These are phyloP conservation scores for Anthoceros angustus DNA, from an alignment of 225 moss, liverwort and hornwort genomes.

Conservation along the genomic window DNA sequence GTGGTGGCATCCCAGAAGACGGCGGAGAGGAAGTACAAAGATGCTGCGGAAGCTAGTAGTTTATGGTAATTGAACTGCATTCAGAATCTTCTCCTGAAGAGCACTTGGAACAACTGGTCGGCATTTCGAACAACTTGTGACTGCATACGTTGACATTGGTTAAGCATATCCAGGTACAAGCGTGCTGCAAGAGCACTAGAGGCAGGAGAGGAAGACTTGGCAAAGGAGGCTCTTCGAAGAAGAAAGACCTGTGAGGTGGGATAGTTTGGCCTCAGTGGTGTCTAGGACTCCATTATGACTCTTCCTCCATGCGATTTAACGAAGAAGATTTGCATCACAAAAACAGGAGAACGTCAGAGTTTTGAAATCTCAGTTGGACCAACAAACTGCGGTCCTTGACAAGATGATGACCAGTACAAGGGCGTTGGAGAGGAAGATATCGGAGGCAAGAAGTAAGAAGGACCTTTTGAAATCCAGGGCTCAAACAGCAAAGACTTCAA, in stretches of 20 bases:
- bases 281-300: neutral
- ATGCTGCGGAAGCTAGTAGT: slow-evolving; percentile 21
- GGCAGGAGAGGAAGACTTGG: slow-evolving; percentile 33
- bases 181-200: slow-evolving; percentile 32
- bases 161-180: slow-evolving; percentile 29
- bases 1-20: slow-evolving; percentile 36
- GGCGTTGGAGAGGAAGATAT: slow-evolving; percentile 35
- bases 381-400: slow-evolving; percentile 36
- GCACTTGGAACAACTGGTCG: neutral
- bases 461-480: slow-evolving; percentile 43
- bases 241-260: slow-evolving; percentile 29
- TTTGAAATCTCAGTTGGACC: slow-evolving; percentile 37
- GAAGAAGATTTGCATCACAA: neutral
- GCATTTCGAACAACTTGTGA: neutral
- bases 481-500: slow-evolving; percentile 35
- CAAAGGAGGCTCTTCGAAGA: slow-evolving; percentile 37
- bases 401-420: slow-evolving; percentile 35
- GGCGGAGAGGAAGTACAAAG: slow-evolving; percentile 34
- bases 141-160: neutral
- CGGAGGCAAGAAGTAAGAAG: slow-evolving; percentile 39
- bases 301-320: neutral
- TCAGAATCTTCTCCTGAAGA: neutral
- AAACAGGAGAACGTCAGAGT: slow-evolving; percentile 31
- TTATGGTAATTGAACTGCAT: slow-evolving; percentile 20
- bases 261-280: neutral